These are phyloP conservation scores for Boletus vermiculosoides DNA, from an alignment of 768 basidiomycete genomes.

Conservation along the genomic window DNA sequence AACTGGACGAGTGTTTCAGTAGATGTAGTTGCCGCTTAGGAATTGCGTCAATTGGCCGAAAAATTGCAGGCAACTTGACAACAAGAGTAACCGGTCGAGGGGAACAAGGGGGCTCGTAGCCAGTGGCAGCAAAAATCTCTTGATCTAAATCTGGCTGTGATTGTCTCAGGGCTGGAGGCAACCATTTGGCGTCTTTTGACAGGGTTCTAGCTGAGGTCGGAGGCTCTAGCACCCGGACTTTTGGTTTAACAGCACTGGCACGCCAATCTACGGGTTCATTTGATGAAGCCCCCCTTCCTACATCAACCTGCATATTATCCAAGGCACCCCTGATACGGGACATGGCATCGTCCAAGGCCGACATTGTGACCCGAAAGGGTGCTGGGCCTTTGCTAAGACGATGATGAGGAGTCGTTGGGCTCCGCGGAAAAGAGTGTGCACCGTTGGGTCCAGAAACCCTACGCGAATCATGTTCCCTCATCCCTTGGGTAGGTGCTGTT, in stretches of 20 bases:
- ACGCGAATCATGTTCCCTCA: slow-evolving; percentile 21
- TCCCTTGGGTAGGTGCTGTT: slow-evolving; percentile 5
- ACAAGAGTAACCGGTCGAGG: slow-evolving; percentile 41
- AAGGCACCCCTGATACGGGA: slow-evolving; percentile 83
- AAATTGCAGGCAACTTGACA: slow-evolving; percentile 50
- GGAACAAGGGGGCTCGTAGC: slow-evolving; percentile 47
- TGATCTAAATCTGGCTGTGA: slow-evolving; percentile 36
- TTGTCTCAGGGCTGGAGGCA: slow-evolving; percentile 53
- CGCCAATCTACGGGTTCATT: slow-evolving; percentile 25
- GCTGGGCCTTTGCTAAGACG: slow-evolving; percentile 23
- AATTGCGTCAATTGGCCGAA: slow-evolving; percentile 43
- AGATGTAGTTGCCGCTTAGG: slow-evolving; percentile 47
- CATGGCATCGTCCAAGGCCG: slow-evolving; percentile 78
- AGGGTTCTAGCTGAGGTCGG: slow-evolving; percentile 10
- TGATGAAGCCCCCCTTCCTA: slow-evolving; percentile 20
- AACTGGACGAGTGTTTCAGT: slow-evolving; percentile 38
- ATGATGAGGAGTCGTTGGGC: slow-evolving; percentile 18
- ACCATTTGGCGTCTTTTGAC: slow-evolving; percentile 49
- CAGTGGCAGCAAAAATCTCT: slow-evolving; percentile 48
- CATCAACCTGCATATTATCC: slow-evolving; percentile 60
- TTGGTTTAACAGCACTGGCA: slow-evolving; percentile 20
- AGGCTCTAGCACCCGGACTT: slow-evolving; percentile 20
- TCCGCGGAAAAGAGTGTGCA: slow-evolving; percentile 11
- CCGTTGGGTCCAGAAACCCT: slow-evolving; percentile 22
- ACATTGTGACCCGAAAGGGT: slow-evolving; percentile 55